phyloP scores from a whole-genome alignment of 441 rosid genomes.

The Adansonia grandidieri region DNA sequence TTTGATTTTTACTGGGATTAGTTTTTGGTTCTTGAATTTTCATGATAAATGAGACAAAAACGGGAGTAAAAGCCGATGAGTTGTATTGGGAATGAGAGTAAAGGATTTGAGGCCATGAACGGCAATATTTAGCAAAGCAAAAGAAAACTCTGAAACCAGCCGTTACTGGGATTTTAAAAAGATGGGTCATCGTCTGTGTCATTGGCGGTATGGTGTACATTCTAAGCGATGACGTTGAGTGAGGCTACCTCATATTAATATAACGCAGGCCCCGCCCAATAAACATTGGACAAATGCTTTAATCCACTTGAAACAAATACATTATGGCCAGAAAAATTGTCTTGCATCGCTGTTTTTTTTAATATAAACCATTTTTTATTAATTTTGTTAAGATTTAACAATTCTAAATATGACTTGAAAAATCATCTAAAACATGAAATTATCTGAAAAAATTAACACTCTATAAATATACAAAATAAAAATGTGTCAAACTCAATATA shows the following conservation, averaged over 20 bases:
- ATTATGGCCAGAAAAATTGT: too few relatives aligned
- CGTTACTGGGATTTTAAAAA: slow-evolving; percentile 15
- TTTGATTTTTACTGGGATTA: slow-evolving; percentile 18
- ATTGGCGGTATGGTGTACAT: background rate
- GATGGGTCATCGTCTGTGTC: background rate
- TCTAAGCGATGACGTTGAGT: background rate
- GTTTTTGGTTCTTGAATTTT: background rate
- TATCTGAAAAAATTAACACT: too few relatives aligned
- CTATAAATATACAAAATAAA: too few relatives aligned
- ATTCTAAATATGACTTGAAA: too few relatives aligned
- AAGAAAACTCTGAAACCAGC: slow-evolving; percentile 12
- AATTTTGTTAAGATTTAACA: too few relatives aligned
- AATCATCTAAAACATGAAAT: too few relatives aligned
- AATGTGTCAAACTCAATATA: background rate
- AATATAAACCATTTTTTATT: too few relatives aligned
- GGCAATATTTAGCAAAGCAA: background rate
- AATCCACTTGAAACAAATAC: too few relatives aligned
- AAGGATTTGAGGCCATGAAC: background rate
- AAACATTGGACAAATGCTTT: too few relatives aligned
- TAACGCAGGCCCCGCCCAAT: background rate
- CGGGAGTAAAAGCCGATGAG: background rate
- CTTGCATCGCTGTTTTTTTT: too few relatives aligned
- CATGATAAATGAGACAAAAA: slow-evolving; percentile 25
- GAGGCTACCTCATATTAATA: background rate
- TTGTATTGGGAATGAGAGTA: background rate